These are phyloP conservation scores for Usnea hakonensis DNA, from an alignment of 495 filamentous ascomycete genomes.

Conservation along the genomic window DNA sequence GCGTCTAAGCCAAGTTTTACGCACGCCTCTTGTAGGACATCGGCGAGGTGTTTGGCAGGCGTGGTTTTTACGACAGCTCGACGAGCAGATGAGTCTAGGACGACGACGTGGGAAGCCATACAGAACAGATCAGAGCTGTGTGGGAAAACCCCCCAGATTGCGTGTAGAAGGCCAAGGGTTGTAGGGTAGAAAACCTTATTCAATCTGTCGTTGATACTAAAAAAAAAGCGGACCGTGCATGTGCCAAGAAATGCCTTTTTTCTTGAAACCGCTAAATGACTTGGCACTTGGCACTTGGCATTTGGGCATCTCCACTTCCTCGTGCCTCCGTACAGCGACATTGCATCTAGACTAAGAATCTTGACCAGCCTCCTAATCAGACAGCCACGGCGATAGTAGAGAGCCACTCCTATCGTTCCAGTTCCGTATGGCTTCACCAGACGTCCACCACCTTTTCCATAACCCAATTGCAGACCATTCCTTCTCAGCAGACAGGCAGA, in stretches of 20 bases:
- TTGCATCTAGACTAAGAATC: background rate
- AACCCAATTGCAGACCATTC: conserved; percentile 95
- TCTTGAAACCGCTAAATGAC: too few species aligned
- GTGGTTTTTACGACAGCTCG: conserved; percentile 74
- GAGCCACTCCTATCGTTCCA: conserved; percentile 92
- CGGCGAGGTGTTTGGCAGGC: conserved; percentile 68
- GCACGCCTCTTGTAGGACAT: conserved; percentile 82
- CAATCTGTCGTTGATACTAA: background rate
- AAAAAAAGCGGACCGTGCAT: background rate
- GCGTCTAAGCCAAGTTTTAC: conserved; percentile 62
- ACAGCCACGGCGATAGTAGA: conserved; percentile 72
- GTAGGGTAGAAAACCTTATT: background rate
- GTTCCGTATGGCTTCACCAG: conserved; percentile 65
- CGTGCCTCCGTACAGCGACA: too few species aligned
- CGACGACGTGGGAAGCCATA: conserved; percentile 86
- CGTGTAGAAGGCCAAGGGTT: background rate
- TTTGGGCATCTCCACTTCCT: too few species aligned
- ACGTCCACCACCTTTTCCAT: conserved; percentile 96
- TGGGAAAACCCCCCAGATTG: background rate
- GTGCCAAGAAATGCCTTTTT: background rate
- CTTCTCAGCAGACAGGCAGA: conserved; percentile 85
- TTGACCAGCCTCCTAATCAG: conserved; percentile 3
- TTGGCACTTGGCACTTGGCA: background rate
- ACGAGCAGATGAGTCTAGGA: conserved; percentile 68
- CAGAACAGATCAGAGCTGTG: conserved; percentile 9